Conservation (phyloP, 2,329 filamentous ascomycete species). For the Bipolaris cookei region DNA sequence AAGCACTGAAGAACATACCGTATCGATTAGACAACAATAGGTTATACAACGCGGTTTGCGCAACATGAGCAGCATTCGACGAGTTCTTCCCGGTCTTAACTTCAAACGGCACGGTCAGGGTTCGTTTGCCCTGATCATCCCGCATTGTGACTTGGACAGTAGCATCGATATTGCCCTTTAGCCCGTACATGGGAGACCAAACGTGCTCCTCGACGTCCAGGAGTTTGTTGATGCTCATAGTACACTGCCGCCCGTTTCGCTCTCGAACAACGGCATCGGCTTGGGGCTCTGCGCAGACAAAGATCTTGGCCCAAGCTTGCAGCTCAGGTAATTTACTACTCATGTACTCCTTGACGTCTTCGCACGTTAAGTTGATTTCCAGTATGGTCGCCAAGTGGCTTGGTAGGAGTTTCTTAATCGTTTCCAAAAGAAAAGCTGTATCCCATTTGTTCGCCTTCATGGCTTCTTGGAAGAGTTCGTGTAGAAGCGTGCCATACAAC, state of each 20-base stretch:
- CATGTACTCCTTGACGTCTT: constrained; percentile 78
- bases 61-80: constrained; percentile 80
- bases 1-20: constrained; percentile 51
- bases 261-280: constrained; percentile 78
- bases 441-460: constrained; percentile 85
- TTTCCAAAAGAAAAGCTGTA: constrained; percentile 65
- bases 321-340: constrained; percentile 83
- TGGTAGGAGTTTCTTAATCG: constrained; percentile 73
- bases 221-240: constrained; percentile 88
- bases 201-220: constrained; percentile 97
- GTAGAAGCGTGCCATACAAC: constrained; percentile 90
- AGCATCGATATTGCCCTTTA: constrained; percentile 97
- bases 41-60: constrained; percentile 94
- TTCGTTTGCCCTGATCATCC: constrained; percentile 69
- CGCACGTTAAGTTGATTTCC: constrained; percentile 76
- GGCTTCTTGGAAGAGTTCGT: constrained; percentile 94
- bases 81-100: constrained; percentile 89
- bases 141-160: constrained; percentile 87
- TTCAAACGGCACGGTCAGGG: constrained; percentile 88
- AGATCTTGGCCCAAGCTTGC: constrained; percentile 80
- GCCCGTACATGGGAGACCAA: constrained; percentile 96
- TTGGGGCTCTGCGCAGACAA: constrained; percentile 74
- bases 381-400: constrained; percentile 89
- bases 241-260: constrained; percentile 75
- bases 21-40: constrained; percentile 92